These are phyloP conservation scores for Vitis hybrid DNA, from an alignment of 177 flowering plant genomes.

Conservation along the genomic window DNA sequence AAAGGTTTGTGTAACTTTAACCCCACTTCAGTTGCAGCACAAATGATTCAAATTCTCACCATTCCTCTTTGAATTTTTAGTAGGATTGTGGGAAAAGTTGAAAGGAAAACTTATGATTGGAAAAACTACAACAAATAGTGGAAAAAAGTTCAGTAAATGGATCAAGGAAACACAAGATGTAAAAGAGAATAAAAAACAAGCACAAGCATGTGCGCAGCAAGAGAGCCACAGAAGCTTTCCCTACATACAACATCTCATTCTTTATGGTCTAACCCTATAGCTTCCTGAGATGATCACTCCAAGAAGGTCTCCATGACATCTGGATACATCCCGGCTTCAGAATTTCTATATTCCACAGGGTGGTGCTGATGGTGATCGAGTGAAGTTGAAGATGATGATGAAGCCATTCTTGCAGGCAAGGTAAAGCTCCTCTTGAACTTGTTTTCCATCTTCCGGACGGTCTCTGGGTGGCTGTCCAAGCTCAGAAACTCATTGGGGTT, in stretches of 20 bases:
- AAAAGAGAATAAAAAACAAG: conserved; percentile 11
- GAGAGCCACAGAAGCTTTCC: conserved; percentile 16
- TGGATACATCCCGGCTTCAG: conserved; percentile 69
- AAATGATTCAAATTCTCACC: too few relatives aligned
- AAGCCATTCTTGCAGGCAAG: conserved; percentile 74
- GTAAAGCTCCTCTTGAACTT: conserved; percentile 92
- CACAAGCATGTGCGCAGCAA: conserved; percentile 12
- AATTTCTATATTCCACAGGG: conserved; percentile 49
- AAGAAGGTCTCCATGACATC: conserved; percentile 88
- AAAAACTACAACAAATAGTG: conserved; percentile 9
- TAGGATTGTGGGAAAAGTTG: not conserved
- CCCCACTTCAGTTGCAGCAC: not conserved
- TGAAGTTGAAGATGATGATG: conserved; percentile 72
- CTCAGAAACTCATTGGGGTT: conserved; percentile 78
- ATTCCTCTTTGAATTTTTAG: not conserved
- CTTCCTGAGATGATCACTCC: conserved; percentile 40
- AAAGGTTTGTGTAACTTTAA: not conserved
- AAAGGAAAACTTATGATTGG: not conserved
- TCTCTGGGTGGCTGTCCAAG: conserved; percentile 59
- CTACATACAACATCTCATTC: conserved; percentile 29
- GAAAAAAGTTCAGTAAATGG: conserved; percentile 2
- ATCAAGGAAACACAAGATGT: conserved; percentile 12
- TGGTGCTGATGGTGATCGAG: conserved; percentile 57
- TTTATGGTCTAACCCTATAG: conserved; percentile 11
- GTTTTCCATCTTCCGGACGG: conserved; percentile 56